Conservation (phyloP, 441 rosid species). For the Metrosideros polymorpha region DNA sequence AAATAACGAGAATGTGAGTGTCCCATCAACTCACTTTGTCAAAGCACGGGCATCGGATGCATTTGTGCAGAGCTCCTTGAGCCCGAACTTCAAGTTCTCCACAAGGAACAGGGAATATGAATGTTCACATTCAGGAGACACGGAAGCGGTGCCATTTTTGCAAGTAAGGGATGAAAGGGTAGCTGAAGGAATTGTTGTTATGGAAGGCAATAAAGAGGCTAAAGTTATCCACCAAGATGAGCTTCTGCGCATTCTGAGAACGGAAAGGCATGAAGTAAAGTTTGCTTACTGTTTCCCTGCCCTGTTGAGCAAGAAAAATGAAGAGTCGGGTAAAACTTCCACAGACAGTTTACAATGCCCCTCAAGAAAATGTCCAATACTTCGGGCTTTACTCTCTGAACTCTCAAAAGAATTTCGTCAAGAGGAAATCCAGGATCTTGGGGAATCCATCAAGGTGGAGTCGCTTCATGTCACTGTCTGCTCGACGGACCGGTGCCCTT, state of each 20-base stretch:
- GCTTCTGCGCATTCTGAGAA: conserved; percentile 34
- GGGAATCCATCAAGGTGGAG: conserved; percentile 41
- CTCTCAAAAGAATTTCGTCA: conserved; percentile 25
- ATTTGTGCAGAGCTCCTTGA: conserved; percentile 49
- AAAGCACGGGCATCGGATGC: conserved; percentile 59
- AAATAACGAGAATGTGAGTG: conserved; percentile 53
- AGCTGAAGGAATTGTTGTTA: conserved; percentile 46
- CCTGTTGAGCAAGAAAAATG: neutral
- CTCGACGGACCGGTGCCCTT: conserved; percentile 44
- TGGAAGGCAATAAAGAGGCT: conserved; percentile 42
- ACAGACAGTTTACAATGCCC: neutral
- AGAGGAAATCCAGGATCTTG: conserved; percentile 27
- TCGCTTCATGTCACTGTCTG: conserved; percentile 43
- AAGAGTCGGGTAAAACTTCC: conserved; percentile 1
- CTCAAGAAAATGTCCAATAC: conserved; percentile 8
- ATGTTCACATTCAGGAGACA: conserved; percentile 13
- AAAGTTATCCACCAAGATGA: conserved; percentile 77
- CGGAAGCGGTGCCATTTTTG: conserved; percentile 9
- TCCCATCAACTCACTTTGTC: conserved; percentile 48
- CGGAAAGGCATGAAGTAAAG: conserved; percentile 32
- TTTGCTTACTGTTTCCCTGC: conserved; percentile 64
- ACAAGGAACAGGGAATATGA: conserved; percentile 11
- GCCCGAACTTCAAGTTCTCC: conserved; percentile 61
- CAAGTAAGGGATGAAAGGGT: conserved; percentile 58
- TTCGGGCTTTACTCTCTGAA: conserved; percentile 22